phyloP scores from a whole-genome alignment of 2,329 filamentous ascomycete genomes.

The Cryoendolithus antarcticus region DNA sequence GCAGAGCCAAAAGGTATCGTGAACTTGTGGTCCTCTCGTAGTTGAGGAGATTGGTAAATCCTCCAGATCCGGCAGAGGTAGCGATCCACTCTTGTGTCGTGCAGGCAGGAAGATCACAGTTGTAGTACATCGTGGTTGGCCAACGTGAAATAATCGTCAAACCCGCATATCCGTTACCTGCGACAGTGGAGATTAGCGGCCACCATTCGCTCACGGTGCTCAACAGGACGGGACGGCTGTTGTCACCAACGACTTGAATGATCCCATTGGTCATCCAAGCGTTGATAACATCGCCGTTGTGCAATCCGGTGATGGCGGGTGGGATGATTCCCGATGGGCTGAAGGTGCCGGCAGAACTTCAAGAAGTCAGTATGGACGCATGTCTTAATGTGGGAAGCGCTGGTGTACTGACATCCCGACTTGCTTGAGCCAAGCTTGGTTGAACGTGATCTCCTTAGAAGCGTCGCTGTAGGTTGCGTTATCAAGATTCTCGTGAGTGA shows the following conservation, averaged over 20 bases:
- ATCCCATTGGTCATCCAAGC: constrained; percentile 50
- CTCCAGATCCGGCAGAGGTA: constrained; percentile 43
- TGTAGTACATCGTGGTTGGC: constrained; percentile 53
- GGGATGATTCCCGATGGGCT: constrained; percentile 47
- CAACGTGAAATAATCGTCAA: constrained; percentile 47
- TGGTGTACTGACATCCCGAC: constrained; percentile 35
- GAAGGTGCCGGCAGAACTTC: constrained; percentile 34
- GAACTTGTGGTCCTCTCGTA: constrained; percentile 42
- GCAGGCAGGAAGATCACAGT: constrained; percentile 46
- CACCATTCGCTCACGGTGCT: constrained; percentile 42
- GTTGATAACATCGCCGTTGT: constrained; percentile 49
- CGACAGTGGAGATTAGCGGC: constrained; percentile 42
- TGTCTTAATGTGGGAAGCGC: constrained; percentile 40
- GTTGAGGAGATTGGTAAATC: constrained; percentile 39
- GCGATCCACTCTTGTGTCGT: constrained; percentile 49
- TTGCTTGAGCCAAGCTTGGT: constrained; percentile 47
- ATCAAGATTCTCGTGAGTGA: constrained; percentile 46
- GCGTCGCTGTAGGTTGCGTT: constrained; percentile 49
- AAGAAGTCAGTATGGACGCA: no score
- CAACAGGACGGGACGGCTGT: constrained; percentile 43
- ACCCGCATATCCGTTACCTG: constrained; percentile 42
- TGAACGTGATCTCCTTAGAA: constrained; percentile 46
- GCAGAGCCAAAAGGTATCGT: constrained; percentile 44
- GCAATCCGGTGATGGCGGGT: constrained; percentile 50
- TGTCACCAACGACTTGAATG: constrained; percentile 49